A percentile compares a stretch with the other conserved stretches of the same genome.
Evolutionary conservation across 768 basidiomycete genomes (phyloP).

Genomic region (Lactarius pseudohatsudake): DNA sequence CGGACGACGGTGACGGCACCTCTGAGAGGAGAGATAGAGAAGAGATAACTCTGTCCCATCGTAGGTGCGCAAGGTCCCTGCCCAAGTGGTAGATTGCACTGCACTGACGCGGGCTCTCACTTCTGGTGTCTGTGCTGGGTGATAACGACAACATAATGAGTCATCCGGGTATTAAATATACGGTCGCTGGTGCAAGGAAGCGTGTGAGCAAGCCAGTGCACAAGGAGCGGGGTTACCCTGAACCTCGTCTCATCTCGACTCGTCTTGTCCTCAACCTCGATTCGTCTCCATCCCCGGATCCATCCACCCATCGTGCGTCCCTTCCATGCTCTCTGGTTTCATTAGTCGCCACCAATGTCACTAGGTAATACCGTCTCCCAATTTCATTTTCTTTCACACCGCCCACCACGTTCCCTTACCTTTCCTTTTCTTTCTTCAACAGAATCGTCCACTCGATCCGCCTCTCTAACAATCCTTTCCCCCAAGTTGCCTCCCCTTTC

Average conservation of each 20-base stretch:
- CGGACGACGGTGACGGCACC: background rate
- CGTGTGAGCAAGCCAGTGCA: background rate
- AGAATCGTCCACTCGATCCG: constrained; percentile 23
- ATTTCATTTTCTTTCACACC: constrained; percentile 12
- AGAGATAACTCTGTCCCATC: background rate
- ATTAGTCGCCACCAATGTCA: constrained; percentile 21
- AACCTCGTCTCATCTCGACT: constrained; percentile 14
- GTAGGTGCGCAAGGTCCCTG: background rate
- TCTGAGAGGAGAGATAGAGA: background rate
- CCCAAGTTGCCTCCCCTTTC: constrained; percentile 12
- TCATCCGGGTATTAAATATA: background rate
- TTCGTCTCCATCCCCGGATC: background rate
- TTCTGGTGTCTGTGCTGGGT: background rate
- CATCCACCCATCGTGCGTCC: background rate
- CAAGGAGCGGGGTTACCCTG: constrained; percentile 15
- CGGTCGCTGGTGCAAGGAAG: background rate
- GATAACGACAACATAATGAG: background rate
- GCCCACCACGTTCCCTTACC: constrained; percentile 10
- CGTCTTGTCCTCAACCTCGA: background rate
- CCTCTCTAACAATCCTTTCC: constrained; percentile 21
- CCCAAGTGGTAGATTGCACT: background rate
- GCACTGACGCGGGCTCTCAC: background rate
- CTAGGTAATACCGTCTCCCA: constrained; percentile 18
- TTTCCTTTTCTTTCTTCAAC: constrained; percentile 1
- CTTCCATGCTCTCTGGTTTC: constrained; percentile 9